Conservation (phyloP, 2,329 filamentous ascomycete genomes). For the Pseudogymnoascus sp. region DNA sequence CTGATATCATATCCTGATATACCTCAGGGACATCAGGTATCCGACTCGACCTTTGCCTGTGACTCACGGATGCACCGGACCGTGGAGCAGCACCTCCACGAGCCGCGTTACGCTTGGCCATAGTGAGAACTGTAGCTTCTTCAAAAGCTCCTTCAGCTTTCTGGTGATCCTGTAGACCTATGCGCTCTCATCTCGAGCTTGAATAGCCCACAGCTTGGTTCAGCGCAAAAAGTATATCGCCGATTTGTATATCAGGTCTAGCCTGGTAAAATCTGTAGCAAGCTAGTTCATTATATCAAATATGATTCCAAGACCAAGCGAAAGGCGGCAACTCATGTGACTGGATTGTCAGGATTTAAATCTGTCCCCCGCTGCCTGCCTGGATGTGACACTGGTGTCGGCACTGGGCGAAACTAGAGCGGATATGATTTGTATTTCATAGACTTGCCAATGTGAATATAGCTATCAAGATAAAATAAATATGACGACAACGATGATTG, state of each 20-base stretch:
- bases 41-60: neutral
- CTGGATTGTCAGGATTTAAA: neutral
- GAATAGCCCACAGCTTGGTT: neutral
- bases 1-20: constrained; percentile 41
- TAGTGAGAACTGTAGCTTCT: neutral
- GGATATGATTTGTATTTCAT: too few species aligned
- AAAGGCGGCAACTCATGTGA: neutral
- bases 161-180: neutral
- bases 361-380: neutral
- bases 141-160: neutral
- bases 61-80: neutral
- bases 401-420: too few species aligned
- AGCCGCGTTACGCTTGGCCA: neutral
- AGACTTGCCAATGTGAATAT: too few species aligned
- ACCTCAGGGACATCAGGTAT: constrained; percentile 33
- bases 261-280: neutral
- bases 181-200: neutral
- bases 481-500: too few species aligned
- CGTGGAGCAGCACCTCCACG: neutral
- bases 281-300: neutral
- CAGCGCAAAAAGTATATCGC: neutral
- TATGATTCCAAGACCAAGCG: neutral
- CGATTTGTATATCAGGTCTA: neutral
- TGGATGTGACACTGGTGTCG: neutral
- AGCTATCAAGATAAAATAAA: too few species aligned